A percentile compares a stretch with the other conserved stretches of the same genome.
Conservation (phyloP, 768 basidiomycete genomes). For the Podaxis sp. region DNA sequence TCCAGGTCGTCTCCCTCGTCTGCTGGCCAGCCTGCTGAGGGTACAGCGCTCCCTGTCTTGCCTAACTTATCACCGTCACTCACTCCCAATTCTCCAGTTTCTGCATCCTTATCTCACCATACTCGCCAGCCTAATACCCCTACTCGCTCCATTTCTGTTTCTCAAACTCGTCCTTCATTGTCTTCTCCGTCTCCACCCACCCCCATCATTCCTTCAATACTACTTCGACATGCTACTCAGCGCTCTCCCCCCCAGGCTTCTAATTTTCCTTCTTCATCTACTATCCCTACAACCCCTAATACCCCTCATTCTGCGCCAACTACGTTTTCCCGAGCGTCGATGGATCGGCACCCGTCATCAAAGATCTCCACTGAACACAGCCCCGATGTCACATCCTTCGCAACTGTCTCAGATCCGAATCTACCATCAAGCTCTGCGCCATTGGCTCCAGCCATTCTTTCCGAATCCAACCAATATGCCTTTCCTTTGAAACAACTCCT, state of each 20-base stretch:
- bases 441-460: neutral
- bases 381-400: neutral
- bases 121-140: neutral
- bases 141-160: neutral
- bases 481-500: constrained; percentile 9
- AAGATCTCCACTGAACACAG: neutral
- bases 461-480: neutral
- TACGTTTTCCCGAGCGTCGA: neutral
- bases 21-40: neutral
- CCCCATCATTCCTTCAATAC: constrained; percentile 12
- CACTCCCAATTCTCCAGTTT: constrained; percentile 7
- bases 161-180: constrained; percentile 4
- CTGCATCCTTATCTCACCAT: neutral
- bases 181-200: constrained; percentile 12
- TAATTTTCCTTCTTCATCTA: neutral
- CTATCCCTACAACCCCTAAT: neutral
- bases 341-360: constrained; percentile 4
- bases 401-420: constrained; percentile 12
- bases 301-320: neutral
- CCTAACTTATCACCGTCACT: neutral
- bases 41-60: neutral
- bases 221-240: constrained; percentile 12
- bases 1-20: neutral
- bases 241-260: neutral
- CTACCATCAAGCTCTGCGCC: neutral